Percentiles rank a stretch among this genome's conserved stretches.
These are phyloP conservation scores for Hippophae gyantsensis DNA, from an alignment of 306 rosid genomes.

Conservation along the genomic window DNA sequence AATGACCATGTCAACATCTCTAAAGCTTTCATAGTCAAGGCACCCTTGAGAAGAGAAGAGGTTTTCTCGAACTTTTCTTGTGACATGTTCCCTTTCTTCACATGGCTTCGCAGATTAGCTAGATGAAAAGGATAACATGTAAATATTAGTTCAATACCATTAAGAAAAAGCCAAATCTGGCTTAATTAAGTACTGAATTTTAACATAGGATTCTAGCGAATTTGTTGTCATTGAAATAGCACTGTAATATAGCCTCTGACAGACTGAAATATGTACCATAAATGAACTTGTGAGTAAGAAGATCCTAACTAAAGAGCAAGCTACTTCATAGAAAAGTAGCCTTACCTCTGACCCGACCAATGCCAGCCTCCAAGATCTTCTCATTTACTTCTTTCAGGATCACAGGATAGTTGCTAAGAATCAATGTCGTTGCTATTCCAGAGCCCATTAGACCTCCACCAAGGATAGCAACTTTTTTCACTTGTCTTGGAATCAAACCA, in stretches of 20 bases:
- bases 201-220: not conserved
- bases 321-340: slow-evolving; percentile 2
- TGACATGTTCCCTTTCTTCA: slow-evolving; percentile 72
- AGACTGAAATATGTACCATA: not conserved
- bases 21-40: slow-evolving; percentile 60
- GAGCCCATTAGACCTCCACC: slow-evolving; percentile 99
- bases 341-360: slow-evolving; percentile 80
- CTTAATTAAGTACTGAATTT: not conserved
- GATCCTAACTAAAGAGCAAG: slow-evolving; percentile 19
- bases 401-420: slow-evolving; percentile 67
- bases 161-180: too few relatives aligned
- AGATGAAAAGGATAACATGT: slow-evolving; percentile 16
- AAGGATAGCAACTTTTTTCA: slow-evolving; percentile 74
- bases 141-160: too few relatives aligned
- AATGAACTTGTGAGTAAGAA: slow-evolving; percentile 7
- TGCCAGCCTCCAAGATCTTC: slow-evolving; percentile 80
- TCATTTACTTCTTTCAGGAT: slow-evolving; percentile 83
- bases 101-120: slow-evolving; percentile 86
- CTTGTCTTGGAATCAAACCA: slow-evolving; percentile 69
- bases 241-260: not conserved
- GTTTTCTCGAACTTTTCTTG: slow-evolving; percentile 64
- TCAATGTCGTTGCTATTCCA: slow-evolving; percentile 83
- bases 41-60: slow-evolving; percentile 66
- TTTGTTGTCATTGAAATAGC: not conserved
- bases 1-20: slow-evolving; percentile 90